Percentiles rank a stretch among this genome's conserved stretches.
phyloP scores from a whole-genome alignment of 2,329 filamentous ascomycete genomes.

The Aspergillus transmontanensis region DNA sequence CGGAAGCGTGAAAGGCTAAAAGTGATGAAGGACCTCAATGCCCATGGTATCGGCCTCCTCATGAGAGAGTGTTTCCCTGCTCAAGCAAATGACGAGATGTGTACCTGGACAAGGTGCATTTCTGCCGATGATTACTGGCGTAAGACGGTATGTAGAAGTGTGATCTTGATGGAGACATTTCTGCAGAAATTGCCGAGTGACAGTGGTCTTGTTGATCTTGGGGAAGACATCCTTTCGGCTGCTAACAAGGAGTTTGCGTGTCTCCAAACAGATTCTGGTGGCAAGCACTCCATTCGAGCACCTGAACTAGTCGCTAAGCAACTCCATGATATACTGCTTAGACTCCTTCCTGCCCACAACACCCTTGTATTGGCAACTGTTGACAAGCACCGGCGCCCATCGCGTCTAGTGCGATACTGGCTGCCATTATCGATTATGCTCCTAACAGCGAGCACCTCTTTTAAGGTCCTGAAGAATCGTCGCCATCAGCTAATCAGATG shows the following conservation, averaged over 20 bases:
- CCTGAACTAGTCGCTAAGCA: slow-evolving; percentile 37
- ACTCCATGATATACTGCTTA: slow-evolving; percentile 62
- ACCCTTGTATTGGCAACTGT: slow-evolving; percentile 59
- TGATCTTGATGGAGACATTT: slow-evolving; percentile 84
- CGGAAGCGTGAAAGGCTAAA: slow-evolving; percentile 72
- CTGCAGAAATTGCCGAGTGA: slow-evolving; percentile 71
- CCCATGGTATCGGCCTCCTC: slow-evolving; percentile 82
- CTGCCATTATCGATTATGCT: slow-evolving; percentile 71
- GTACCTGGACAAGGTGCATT: slow-evolving; percentile 50
- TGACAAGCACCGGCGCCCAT: slow-evolving; percentile 72
- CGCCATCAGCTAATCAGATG: slow-evolving; percentile 77
- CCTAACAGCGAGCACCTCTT: slow-evolving; percentile 82
- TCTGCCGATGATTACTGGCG: slow-evolving; percentile 62
- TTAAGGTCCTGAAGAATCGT: slow-evolving; percentile 74
- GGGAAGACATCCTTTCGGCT: slow-evolving; percentile 57
- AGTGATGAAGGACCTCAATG: slow-evolving; percentile 75
- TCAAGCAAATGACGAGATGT: slow-evolving; percentile 59
- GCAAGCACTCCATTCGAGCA: slow-evolving; percentile 38
- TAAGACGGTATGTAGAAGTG: slow-evolving; percentile 74
- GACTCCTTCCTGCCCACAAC: slow-evolving; percentile 69
- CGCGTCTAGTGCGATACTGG: slow-evolving; percentile 82
- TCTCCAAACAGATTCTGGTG: slow-evolving; percentile 27
- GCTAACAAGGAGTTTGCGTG: slow-evolving; percentile 62
- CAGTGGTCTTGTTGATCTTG: slow-evolving; percentile 55
- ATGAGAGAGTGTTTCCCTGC: slow-evolving; percentile 82